phyloP scores from a whole-genome alignment of 148 eudicot species.

The Rheum nobile region DNA sequence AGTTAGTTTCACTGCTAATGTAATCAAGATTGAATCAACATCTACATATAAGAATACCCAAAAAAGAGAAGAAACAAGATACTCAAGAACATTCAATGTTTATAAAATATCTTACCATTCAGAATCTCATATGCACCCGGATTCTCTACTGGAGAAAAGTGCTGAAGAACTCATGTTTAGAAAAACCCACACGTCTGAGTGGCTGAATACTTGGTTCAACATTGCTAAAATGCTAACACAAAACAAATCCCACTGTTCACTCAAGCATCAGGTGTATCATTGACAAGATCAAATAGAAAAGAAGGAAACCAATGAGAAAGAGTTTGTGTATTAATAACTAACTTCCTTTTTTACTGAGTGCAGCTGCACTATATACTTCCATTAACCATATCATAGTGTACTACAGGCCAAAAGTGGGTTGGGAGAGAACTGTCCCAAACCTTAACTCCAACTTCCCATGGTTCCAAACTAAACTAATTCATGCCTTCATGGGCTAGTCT shows the following conservation, averaged over 20 bases:
- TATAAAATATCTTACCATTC: no score
- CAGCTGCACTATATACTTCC: background rate
- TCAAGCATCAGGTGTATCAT: background rate
- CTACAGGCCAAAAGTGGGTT: background rate
- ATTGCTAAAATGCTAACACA: background rate
- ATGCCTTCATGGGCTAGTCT: background rate
- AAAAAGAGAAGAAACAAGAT: no score
- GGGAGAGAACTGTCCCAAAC: background rate
- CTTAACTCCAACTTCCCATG: background rate
- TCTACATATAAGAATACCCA: no score
- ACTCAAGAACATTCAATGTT: no score
- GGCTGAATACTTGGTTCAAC: background rate
- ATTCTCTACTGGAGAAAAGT: background rate
- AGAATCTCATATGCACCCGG: background rate
- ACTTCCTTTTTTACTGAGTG: background rate
- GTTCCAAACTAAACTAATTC: background rate
- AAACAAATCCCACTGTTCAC: background rate
- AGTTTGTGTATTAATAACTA: background rate
- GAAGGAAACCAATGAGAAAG: background rate
- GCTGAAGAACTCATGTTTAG: background rate
- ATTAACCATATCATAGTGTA: background rate
- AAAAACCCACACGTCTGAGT: background rate
- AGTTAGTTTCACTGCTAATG: no score
- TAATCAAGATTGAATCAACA: no score
- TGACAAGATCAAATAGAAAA: background rate